Conservation (phyloP, 176 grass and related monocot species). For the Thalia dealbata region DNA sequence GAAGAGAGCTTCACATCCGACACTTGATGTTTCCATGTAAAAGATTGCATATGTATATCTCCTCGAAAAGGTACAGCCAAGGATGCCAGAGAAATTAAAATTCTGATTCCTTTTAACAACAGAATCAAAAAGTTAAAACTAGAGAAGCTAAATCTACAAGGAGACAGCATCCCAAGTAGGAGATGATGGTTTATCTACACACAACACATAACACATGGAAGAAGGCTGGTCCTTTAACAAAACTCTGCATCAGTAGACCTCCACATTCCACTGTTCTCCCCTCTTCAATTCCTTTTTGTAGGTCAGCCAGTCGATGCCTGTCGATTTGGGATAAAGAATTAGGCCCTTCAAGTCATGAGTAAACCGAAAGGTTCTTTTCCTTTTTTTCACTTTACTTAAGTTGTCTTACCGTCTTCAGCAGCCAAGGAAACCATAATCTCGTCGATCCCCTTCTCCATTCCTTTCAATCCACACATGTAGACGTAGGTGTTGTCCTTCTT, state of each 20-base stretch:
- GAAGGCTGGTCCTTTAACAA: background rate
- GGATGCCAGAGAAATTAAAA: background rate
- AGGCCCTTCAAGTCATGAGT: background rate
- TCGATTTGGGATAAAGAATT: background rate
- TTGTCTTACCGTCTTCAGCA: conserved; percentile 49
- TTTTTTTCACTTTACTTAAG: background rate
- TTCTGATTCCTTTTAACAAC: background rate
- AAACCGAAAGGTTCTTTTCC: background rate
- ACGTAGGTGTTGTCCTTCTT: conserved; percentile 97
- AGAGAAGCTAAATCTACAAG: background rate
- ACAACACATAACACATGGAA: background rate
- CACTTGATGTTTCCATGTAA: too few species aligned
- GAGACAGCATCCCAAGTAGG: background rate
- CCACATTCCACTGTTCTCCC: conserved; percentile 90
- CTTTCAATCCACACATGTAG: conserved; percentile 89
- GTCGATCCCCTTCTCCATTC: conserved; percentile 99
- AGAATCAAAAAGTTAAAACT: background rate
- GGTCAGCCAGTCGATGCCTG: conserved; percentile 68
- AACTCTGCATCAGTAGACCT: conserved; percentile 67
- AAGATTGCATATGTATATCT: too few species aligned
- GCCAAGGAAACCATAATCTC: conserved; percentile 76
- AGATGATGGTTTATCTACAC: background rate
- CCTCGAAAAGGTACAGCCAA: background rate
- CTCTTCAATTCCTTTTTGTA: conserved; percentile 91
- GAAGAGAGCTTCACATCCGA: too few species aligned